Evolutionary conservation across 345 rosid species (phyloP).

Genomic region (Turnera subulata): DNA sequence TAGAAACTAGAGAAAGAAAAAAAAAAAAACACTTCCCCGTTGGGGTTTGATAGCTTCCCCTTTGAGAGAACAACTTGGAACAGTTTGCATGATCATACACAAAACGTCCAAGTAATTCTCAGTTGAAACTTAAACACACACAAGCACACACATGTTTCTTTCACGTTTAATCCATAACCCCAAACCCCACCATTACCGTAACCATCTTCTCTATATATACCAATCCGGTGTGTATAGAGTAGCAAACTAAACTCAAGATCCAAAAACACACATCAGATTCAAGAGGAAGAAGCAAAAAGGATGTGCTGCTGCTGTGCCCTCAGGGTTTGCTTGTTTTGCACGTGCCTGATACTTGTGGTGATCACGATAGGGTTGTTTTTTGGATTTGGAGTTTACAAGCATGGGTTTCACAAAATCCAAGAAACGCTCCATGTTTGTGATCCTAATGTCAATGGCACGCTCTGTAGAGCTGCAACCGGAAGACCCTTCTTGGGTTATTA

Average conservation of each 20-base stretch:
- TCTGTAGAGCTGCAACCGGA: constrained; percentile 17
- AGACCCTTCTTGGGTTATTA: constrained; percentile 46
- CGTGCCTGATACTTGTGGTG: constrained; percentile 65
- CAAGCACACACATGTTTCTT: no score
- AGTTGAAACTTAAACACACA: no score
- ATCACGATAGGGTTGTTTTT: constrained; percentile 62
- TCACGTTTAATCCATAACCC: no score
- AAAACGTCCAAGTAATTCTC: no score
- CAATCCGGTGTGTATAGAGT: neutral
- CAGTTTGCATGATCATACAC: no score
- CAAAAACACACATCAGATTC: neutral
- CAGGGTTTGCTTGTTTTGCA: constrained; percentile 61
- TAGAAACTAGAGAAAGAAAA: no score
- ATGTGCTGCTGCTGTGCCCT: no score
- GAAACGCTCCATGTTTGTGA: constrained; percentile 48
- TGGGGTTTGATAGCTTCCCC: no score
- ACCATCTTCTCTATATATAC: neutral
- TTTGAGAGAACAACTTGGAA: no score
- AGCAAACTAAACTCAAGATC: neutral
- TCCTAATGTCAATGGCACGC: constrained; percentile 8
- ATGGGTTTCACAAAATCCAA: constrained; percentile 75
- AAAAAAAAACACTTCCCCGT: no score
- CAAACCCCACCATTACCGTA: no score
- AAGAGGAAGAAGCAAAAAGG: neutral
- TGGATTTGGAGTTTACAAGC: constrained; percentile 79